Base-by-base conservation (phyloP, 2,329 filamentous ascomycete species). In the Lomentospora prolificans region DNA sequence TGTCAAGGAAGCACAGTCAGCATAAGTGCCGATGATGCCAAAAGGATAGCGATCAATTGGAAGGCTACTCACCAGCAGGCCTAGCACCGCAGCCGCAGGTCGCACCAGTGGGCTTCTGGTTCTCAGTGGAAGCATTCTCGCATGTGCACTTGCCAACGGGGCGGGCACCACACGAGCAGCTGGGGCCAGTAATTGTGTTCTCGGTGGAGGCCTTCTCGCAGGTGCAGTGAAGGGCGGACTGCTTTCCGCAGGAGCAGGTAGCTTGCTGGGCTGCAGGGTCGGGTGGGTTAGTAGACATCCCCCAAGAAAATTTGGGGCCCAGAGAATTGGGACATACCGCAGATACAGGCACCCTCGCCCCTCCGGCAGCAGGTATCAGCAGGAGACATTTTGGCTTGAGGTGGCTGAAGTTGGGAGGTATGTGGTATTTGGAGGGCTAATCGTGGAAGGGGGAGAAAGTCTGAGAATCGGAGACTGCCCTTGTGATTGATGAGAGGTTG, bases 241-340 rank as follows among this genome's bases (percentile, higher is more conserved):
- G 81, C 76, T 96, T 84, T 67, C 92, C 92, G 70, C 92, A 97
- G 14, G 89, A 95, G 82, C 90, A 96, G 58, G 77, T 85, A 7
- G 83, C 83, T 70, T 85, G 77, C 64, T 81, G 70, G 63, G 82
- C 82, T 82, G 62, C 48, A 19, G 22, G 55, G 12, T 36, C 27
- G 39, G 17, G 51, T 57, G 53, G 27, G 39, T 55, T 58, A 50
- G 46, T 33, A 27, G 6, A 7, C 24, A 17, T 10, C 6, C 41
- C 8, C 19, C 17, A 56, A 4, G 14, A 25, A 31, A 51, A 25
- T 25, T 39, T 54, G 36, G 25, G 9, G 24, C 17, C 36, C 9
- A 36, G 28, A 19, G n/a, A 22, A 51, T 27, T 24, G 14, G 27
- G 53, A 28, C 48, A 36, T 56, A 56, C 54, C 30, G 25, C 54